A percentile compares a stretch with the other conserved stretches of the same genome.
Conservation (phyloP, 768 basidiomycete species). For the Rubroboletus satanas region DNA sequence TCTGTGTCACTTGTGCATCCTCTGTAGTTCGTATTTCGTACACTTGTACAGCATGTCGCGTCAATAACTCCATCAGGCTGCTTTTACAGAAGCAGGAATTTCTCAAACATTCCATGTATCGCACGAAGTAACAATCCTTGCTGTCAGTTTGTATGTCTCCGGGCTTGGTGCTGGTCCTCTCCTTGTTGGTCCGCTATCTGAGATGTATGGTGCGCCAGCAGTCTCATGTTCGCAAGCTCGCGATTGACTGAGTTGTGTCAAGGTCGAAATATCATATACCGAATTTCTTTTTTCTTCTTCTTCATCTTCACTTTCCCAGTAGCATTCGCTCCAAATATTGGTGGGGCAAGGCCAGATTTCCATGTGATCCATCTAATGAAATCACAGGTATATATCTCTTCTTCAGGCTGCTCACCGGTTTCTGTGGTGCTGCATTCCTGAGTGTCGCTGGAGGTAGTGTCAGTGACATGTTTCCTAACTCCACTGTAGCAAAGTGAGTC, state of each 20-base stretch:
- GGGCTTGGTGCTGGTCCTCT: conserved; percentile 36
- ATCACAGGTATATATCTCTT: conserved; percentile 54
- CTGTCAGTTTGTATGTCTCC: conserved; percentile 43
- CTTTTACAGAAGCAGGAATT: conserved; percentile 60
- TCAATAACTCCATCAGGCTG: conserved; percentile 37
- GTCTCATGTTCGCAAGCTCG: neutral
- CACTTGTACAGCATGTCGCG: neutral
- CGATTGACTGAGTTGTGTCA: conserved; percentile 12
- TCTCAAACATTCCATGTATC: conserved; percentile 50
- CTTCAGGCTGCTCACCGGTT: conserved; percentile 56
- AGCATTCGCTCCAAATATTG: conserved; percentile 66
- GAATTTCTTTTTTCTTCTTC: conserved; percentile 55
- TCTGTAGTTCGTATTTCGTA: conserved; percentile 43
- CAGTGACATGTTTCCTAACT: conserved; percentile 53
- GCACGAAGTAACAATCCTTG: conserved; percentile 47
- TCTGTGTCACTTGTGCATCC: conserved; percentile 54
- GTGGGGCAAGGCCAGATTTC: conserved; percentile 27
- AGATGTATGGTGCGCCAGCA: conserved; percentile 29
- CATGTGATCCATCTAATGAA: neutral
- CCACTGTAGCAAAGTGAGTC: conserved; percentile 56
- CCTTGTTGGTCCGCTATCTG: conserved; percentile 42
- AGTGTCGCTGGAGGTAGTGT: conserved; percentile 61
- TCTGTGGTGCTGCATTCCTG: conserved; percentile 54
- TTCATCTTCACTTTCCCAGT: conserved; percentile 66
- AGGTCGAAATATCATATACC: conserved; percentile 64